Percentiles rank a stretch among this genome's conserved stretches.
phyloP scores from a whole-genome alignment of 202 grass and related monocot species.

The Bolboschoenoplectus hybrid region DNA sequence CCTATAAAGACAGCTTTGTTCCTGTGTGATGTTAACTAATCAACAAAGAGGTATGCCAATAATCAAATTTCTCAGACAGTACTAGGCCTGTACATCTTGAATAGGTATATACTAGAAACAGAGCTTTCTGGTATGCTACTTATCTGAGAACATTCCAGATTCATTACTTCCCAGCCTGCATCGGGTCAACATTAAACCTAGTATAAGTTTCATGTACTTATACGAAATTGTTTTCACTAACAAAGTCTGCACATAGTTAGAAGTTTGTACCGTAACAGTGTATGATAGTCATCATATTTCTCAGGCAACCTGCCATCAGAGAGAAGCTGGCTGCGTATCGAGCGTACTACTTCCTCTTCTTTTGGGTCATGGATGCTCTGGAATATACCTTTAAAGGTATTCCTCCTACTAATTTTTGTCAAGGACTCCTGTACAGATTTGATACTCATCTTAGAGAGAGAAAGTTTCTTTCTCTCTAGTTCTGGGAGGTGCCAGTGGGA shows the following conservation, averaged over 20 bases:
- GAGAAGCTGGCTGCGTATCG: conserved; percentile 65
- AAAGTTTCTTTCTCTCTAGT: conserved; percentile 43
- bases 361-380: conserved; percentile 59
- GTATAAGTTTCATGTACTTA: background rate
- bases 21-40: conserved; percentile 19
- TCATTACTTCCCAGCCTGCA: conserved; percentile 16
- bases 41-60: background rate
- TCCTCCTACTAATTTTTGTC: conserved; percentile 59
- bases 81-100: background rate
- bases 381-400: conserved; percentile 49
- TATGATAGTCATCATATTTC: conserved; percentile 86
- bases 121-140: background rate
- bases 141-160: background rate
- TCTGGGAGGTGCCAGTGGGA: conserved; percentile 47
- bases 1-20: conserved; percentile 27
- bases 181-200: background rate
- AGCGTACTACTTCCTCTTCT: conserved; percentile 63
- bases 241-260: conserved; percentile 31
- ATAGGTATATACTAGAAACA: background rate
- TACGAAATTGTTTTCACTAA: background rate
- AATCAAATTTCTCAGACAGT: conserved; percentile 25
- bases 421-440: conserved; percentile 58
- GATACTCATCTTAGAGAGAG: conserved; percentile 69
- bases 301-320: conserved; percentile 65
- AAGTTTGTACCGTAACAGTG: conserved; percentile 65